Evolutionary conservation across 129 eudicot genomes (phyloP).

Genomic region (Saposhnikovia divaricata): DNA sequence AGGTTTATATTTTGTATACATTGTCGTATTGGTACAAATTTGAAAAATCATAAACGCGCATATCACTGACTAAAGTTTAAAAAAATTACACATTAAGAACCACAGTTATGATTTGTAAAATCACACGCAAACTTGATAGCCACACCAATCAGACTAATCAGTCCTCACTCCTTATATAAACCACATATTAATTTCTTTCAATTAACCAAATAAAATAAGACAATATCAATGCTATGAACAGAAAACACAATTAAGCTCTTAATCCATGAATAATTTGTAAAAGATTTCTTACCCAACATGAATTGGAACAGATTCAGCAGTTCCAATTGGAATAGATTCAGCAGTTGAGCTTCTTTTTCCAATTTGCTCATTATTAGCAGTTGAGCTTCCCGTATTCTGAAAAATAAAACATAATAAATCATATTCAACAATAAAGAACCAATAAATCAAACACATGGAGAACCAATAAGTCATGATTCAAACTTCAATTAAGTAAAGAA

Average conservation of each 20-base stretch:
- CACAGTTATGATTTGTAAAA: not conserved
- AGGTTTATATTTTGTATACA: not conserved
- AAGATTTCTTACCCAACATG: constrained; percentile 41
- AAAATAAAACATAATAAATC: no score
- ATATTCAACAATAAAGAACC: no score
- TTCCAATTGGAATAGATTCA: no score
- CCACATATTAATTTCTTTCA: not conserved
- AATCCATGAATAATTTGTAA: not conserved
- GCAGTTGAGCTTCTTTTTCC: no score
- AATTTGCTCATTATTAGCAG: no score
- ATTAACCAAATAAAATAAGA: not conserved
- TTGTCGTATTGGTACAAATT: not conserved
- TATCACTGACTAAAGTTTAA: not conserved
- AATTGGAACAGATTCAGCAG: no score
- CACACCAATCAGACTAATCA: not conserved
- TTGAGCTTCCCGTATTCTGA: no score
- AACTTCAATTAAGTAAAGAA: no score
- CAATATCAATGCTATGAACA: not conserved
- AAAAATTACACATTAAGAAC: not conserved
- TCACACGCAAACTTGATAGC: not conserved
- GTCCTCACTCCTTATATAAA: not conserved
- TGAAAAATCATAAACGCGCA: not conserved
- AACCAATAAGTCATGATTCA: no score
- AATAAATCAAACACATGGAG: no score
- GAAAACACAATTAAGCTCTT: not conserved